Conservation (phyloP, 2,329 filamentous ascomycete genomes). For the Neofusicoccum sp. region DNA sequence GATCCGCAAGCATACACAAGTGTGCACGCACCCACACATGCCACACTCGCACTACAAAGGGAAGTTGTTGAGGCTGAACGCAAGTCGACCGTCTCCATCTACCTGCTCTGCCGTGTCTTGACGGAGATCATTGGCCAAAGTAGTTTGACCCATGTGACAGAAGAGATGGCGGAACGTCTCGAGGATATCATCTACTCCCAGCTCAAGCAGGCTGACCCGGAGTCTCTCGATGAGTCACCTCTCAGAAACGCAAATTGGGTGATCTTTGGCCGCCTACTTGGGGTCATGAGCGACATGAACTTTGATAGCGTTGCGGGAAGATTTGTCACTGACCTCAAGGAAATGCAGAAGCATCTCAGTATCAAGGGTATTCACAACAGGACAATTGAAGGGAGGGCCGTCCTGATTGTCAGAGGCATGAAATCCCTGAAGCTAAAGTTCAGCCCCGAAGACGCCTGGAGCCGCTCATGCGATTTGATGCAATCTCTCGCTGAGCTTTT, state of each 20-base stretch:
- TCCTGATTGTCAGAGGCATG: conserved; percentile 87
- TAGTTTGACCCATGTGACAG: conserved; percentile 74
- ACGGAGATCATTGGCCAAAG: conserved; percentile 94
- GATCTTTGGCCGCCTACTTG: conserved; percentile 85
- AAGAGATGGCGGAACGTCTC: conserved; percentile 89
- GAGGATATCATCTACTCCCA: conserved; percentile 97
- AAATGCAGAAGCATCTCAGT: conserved; percentile 71
- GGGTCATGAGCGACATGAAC: conserved; percentile 93
- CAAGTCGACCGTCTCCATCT: conserved; percentile 90
- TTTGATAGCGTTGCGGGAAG: conserved; percentile 80
- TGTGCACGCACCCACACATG: conserved; percentile 30
- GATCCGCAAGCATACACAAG: conserved; percentile 24
- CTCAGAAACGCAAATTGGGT: conserved; percentile 94
- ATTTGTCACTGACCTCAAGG: conserved; percentile 78
- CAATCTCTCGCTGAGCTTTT: conserved; percentile 79
- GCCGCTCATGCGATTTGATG: conserved; percentile 86
- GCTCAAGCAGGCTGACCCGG: conserved; percentile 81
- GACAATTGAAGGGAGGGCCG: conserved; percentile 76
- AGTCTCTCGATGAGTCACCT: conserved; percentile 73
- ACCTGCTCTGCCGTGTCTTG: conserved; percentile 88
- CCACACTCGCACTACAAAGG: conserved; percentile 58
- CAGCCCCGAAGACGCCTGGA: conserved; percentile 72
- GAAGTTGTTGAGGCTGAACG: conserved; percentile 79
- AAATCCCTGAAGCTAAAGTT: conserved; percentile 78
- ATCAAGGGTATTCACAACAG: conserved; percentile 66